Base-by-base conservation (phyloP, 2,329 filamentous ascomycete species). In the Sporothrix pseudoabietina region DNA sequence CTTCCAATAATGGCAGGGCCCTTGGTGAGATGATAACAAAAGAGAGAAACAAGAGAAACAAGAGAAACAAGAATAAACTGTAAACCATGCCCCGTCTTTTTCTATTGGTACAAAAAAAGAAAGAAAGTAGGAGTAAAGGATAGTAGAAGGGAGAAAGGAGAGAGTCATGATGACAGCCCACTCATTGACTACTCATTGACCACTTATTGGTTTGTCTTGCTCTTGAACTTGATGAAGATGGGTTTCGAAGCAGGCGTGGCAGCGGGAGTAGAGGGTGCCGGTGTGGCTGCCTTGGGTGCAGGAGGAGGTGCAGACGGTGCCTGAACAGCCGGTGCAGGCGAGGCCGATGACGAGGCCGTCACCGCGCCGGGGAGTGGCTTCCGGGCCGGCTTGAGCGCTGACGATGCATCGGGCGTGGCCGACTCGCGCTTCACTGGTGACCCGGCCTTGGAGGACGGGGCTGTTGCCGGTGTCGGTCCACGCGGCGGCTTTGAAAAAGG, bases 161-260 rank as follows among this genome's bases (percentile, higher is more conserved):
- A 14, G 9, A 30, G 26, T 1, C 2, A 2, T 26, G 26, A 26
- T 26, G 26, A 26, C 26, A 26, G 26, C 26, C 19, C 26, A n/a
- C 35, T 63, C 26, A 26, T 26, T 26, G 26, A 2, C 26, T 2
- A 26, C 26, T 26, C 26, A 26, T 26, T 26, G 26, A 9, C 19
- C 26, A n/a, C 35, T 63, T 41, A 63, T 1, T 47, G 16, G 71
- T 54, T 69, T 3, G 75, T 39, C 71, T 77, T 77, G 19, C 72
- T 70, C 75, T 77, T 77, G 54, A 77, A 75, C 68, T 75, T 77
- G 44, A 76, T 76, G 10, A 77, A 57, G 10, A 77, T 76, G 1
- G 72, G 71, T 35, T 75, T 76, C 30, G 69, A 68, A 3, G 71
- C 26, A 1, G 73, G 41, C 22, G 70, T 65, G 7, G 73, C 63